phyloP scores from a whole-genome alignment of 352 stramenopile genomes.

The Phytophthora nicotianae region DNA sequence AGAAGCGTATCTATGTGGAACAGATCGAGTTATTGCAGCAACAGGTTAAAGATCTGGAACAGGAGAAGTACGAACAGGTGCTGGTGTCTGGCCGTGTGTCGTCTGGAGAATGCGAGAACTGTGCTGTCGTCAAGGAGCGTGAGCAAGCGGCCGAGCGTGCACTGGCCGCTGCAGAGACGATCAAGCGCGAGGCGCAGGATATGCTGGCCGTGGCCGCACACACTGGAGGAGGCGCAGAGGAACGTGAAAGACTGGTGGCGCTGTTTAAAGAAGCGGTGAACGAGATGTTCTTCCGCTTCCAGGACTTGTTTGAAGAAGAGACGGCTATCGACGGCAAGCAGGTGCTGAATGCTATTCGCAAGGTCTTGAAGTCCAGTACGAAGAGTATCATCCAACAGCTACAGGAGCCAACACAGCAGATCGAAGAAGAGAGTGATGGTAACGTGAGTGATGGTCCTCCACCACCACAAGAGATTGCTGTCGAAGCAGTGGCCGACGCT shows the following conservation, averaged over 20 bases:
- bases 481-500: slow-evolving; percentile 11
- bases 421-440: slow-evolving; percentile 37
- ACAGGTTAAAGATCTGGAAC: slow-evolving; percentile 57
- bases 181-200: slow-evolving; percentile 65
- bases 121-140: slow-evolving; percentile 33
- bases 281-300: slow-evolving; percentile 85
- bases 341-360: slow-evolving; percentile 72
- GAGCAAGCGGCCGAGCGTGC: slow-evolving; percentile 51
- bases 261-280: slow-evolving; percentile 83
- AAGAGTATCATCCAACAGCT: slow-evolving; percentile 68
- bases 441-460: slow-evolving; percentile 49
- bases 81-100: slow-evolving; percentile 31
- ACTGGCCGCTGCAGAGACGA: slow-evolving; percentile 49
- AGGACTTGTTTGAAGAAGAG: slow-evolving; percentile 81
- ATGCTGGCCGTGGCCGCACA: slow-evolving; percentile 43
- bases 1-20: slow-evolving; percentile 57
- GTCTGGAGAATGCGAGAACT: slow-evolving; percentile 35
- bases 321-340: slow-evolving; percentile 66
- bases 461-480: slow-evolving; percentile 20
- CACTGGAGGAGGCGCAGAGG: slow-evolving; percentile 17
- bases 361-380: slow-evolving; percentile 81
- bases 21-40: slow-evolving; percentile 63
- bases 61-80: slow-evolving; percentile 54
- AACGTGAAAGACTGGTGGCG: slow-evolving; percentile 46
- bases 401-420: slow-evolving; percentile 37